These are phyloP conservation scores for Xylona heveae DNA, from an alignment of 495 filamentous ascomycete species.

Conservation along the genomic window DNA sequence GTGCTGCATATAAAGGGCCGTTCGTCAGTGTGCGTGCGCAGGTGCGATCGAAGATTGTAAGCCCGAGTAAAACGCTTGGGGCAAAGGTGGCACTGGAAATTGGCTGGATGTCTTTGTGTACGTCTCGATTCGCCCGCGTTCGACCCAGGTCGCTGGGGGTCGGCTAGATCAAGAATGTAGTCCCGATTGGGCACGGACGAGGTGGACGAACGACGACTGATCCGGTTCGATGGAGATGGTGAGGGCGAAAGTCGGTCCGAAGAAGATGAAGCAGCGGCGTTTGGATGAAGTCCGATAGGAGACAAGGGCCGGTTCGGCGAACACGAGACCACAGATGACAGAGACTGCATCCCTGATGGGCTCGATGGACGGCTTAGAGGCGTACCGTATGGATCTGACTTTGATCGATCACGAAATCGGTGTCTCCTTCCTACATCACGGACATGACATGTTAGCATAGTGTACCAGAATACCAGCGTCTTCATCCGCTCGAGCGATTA, in stretches of 20 bases:
- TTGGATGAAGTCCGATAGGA: slow-evolving; percentile 15
- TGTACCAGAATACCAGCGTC: slow-evolving; percentile 10
- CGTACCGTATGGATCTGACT: slow-evolving; percentile 62
- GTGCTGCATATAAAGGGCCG: slow-evolving; percentile 88
- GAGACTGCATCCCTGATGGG: slow-evolving; percentile 19
- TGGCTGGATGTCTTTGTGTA: slow-evolving; percentile 86
- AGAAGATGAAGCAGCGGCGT: slow-evolving; percentile 14
- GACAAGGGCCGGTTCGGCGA: slow-evolving; percentile 14
- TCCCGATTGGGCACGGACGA: slow-evolving; percentile 75
- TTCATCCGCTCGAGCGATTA: too few relatives aligned
- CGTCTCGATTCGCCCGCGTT: slow-evolving; percentile 44
- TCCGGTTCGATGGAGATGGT: slow-evolving; percentile 34
- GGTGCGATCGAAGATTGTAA: slow-evolving; percentile 78
- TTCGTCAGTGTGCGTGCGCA: slow-evolving; percentile 84
- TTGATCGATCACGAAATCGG: slow-evolving; percentile 33
- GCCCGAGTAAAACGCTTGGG: slow-evolving; percentile 77
- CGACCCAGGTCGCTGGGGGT: slow-evolving; percentile 62
- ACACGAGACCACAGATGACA: slow-evolving; percentile 24
- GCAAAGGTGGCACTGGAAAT: slow-evolving; percentile 69
- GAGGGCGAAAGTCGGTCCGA: slow-evolving; percentile 17
- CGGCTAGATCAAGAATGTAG: slow-evolving; percentile 78
- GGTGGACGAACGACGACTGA: slow-evolving; percentile 59
- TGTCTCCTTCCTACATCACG: slow-evolving; percentile 30
- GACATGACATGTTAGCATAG: slow-evolving; percentile 11
- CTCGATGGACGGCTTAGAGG: slow-evolving; percentile 10